Percentiles rank a stretch among this genome's conserved stretches.
phyloP scores from a whole-genome alignment of 2,329 filamentous ascomycete genomes.

The Phialophora expanda region DNA sequence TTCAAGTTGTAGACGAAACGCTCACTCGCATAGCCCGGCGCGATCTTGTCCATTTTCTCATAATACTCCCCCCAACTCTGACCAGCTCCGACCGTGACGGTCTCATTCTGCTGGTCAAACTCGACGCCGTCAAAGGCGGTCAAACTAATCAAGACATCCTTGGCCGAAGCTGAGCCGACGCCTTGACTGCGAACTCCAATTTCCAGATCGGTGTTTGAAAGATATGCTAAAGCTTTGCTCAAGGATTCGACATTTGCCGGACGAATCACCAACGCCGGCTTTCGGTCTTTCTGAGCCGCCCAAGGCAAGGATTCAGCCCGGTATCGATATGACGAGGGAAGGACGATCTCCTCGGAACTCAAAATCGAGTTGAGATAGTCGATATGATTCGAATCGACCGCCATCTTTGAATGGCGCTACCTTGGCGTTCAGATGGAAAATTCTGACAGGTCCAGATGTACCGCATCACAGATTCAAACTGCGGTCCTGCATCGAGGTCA shows the following conservation, averaged over 20 bases:
- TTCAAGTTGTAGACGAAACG: neutral
- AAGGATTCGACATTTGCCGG: slow-evolving; percentile 7
- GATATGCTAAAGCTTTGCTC: slow-evolving; percentile 13
- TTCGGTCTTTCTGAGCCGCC: slow-evolving; percentile 15
- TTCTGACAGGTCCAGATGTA: neutral
- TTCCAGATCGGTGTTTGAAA: slow-evolving; percentile 9
- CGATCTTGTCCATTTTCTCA: slow-evolving; percentile 19
- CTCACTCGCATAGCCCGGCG: slow-evolving; percentile 13
- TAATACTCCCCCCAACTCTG: slow-evolving; percentile 15
- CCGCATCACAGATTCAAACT: neutral
- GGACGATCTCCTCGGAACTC: slow-evolving; percentile 4
- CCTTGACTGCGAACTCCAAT: slow-evolving; percentile 15
- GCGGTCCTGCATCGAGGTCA: neutral
- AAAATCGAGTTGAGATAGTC: slow-evolving; percentile 7
- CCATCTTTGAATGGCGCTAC: neutral
- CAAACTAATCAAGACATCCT: slow-evolving; percentile 15
- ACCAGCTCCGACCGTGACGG: slow-evolving; percentile 9
- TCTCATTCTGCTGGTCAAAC: slow-evolving; percentile 10
- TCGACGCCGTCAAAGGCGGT: slow-evolving; percentile 11
- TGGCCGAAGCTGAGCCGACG: slow-evolving; percentile 14
- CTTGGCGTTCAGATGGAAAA: neutral
- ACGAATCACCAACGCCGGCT: slow-evolving; percentile 9
- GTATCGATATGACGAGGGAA: slow-evolving; percentile 4
- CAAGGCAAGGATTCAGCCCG: slow-evolving; percentile 6
- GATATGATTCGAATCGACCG: neutral